Percentiles rank a stretch among this genome's conserved stretches.
phyloP scores from a whole-genome alignment of 805 yeast species.

The Starmerella powellii region DNA sequence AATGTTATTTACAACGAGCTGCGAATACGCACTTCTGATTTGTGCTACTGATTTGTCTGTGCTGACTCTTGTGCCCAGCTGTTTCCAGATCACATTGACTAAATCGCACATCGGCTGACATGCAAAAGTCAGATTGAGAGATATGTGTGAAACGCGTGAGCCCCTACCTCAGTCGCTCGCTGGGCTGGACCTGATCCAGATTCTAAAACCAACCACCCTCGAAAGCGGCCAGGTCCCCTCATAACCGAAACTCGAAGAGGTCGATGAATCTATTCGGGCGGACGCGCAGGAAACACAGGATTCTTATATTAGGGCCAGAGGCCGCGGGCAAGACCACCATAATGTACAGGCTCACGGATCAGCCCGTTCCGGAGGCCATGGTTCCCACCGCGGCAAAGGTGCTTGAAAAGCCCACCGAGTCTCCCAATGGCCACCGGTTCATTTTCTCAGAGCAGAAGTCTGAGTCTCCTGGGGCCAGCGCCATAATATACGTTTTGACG shows the following conservation, averaged over 20 bases:
- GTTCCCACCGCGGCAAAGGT: slow-evolving; percentile 16
- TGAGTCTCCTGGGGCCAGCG: slow-evolving; percentile 11
- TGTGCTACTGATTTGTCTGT: no score
- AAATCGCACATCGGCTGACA: neutral
- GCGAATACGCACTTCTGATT: no score
- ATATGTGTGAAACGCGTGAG: no score
- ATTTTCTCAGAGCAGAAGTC: slow-evolving; percentile 15
- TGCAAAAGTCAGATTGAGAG: no score
- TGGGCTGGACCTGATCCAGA: no score
- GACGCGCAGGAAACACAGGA: slow-evolving; percentile 5
- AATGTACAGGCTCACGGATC: slow-evolving; percentile 15
- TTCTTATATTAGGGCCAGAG: slow-evolving; percentile 12
- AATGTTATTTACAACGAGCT: no score
- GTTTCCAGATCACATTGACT: no score
- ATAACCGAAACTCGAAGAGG: no score
- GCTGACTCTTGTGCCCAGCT: no score
- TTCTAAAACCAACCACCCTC: no score
- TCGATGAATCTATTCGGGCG: slow-evolving; percentile 14
- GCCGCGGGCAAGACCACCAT: slow-evolving; percentile 17
- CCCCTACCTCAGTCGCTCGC: no score
- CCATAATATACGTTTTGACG: slow-evolving; percentile 12
- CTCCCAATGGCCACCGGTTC: slow-evolving; percentile 9
- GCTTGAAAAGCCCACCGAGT: slow-evolving; percentile 11
- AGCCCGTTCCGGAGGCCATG: slow-evolving; percentile 18
- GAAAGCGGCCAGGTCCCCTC: no score